Evolutionary conservation across 2,329 filamentous ascomycete species (phyloP), one percentile per base, ranked within the genome.

Genomic region (Colletotrichum horii): DNA sequence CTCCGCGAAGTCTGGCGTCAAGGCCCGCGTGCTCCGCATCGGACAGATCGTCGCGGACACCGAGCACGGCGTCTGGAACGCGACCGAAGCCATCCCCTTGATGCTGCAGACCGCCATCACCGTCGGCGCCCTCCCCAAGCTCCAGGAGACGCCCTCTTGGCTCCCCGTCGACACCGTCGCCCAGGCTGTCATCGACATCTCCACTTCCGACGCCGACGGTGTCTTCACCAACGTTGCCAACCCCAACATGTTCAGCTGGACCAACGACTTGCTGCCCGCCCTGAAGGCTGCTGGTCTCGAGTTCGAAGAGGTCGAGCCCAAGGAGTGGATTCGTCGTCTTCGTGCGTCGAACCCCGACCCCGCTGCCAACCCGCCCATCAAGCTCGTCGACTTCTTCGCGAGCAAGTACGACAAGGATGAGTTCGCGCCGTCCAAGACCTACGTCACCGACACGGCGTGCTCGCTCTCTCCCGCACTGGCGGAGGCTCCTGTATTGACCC

Each of bases 31-130:
- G 8, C 77, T 89, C 6, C 83, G 89, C 1, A 83, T 90, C 1
- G 89, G 89, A 0, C 89, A 91, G 78, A 85, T 91, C 16, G 85
- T 88, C 16, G 88, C 85, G 2, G 88, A 90, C 77, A 87, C 84
- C 0, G 67, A 81, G 3, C 76, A 82, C n/a, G 89, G 89, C 3
- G 78, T 88, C 4, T 91, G 89, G 90, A 90, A 89, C 77, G 79
- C 80, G 5, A 86, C 83, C 0, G 89, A 91, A 76, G 89, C 88
- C 0, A 89, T 90, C 26, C 88, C 90, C 0, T 78, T 91, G 56
- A 86, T 91, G 79, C 80, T 92, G 0, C 87, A 86, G 38, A 86
- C 83, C 3, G 87, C 87, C 0, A 79, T 80, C 2, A 86, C 87
- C 0, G 83, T 87, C 2, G 86, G 86, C 1, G 81, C 83, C 0